phyloP scores from a whole-genome alignment of 2,329 filamentous ascomycete genomes.

The Fusarium torreyae region DNA sequence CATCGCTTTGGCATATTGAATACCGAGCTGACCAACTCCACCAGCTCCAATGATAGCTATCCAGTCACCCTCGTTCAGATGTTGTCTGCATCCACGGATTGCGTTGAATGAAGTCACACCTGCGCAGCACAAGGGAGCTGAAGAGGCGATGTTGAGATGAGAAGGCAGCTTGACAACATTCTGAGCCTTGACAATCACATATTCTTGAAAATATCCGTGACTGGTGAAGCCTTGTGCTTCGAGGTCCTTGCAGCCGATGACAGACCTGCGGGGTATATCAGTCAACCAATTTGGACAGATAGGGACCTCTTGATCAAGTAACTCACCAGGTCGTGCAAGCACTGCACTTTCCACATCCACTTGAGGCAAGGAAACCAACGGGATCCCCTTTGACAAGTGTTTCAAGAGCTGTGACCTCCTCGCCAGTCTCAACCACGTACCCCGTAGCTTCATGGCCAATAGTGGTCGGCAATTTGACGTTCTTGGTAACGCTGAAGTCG shows the following conservation, averaged over 20 bases:
- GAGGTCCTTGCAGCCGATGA: background rate
- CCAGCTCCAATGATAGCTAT: constrained; percentile 8
- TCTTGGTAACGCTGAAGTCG: background rate
- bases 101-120: constrained; percentile 9
- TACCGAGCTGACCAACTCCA: background rate
- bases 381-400: background rate
- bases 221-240: constrained; percentile 5
- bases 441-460: constrained; percentile 3
- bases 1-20: constrained; percentile 17
- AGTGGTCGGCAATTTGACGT: background rate
- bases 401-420: background rate
- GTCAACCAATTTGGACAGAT: background rate
- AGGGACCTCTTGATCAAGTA: background rate
- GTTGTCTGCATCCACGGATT: background rate
- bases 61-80: background rate
- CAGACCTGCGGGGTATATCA: background rate
- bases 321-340: constrained; percentile 1
- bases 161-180: background rate
- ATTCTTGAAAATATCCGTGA: constrained; percentile 9
- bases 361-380: background rate
- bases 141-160: background rate
- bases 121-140: constrained; percentile 2
- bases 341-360: background rate
- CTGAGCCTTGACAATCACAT: background rate
- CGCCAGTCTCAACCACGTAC: background rate